Evolutionary conservation across 2,329 filamentous ascomycete species (phyloP).

Genomic region (Myriosclerotinia scirpicola): DNA sequence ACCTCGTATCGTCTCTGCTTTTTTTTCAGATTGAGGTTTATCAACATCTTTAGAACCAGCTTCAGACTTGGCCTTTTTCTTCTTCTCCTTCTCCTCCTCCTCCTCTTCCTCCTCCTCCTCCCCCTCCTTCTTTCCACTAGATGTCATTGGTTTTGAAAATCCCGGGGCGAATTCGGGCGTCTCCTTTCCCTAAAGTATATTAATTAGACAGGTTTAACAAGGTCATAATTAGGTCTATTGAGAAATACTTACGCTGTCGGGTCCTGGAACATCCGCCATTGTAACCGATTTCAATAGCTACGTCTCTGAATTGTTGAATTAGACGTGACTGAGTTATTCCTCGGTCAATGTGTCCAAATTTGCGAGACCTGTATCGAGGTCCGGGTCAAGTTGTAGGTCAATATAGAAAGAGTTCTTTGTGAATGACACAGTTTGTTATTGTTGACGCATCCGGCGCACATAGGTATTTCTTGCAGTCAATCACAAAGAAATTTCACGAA

Average conservation of each 20-base stretch:
- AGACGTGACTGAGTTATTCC: not conserved
- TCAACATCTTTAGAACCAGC: not conserved
- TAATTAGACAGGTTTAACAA: not conserved
- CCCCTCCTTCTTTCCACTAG: not conserved
- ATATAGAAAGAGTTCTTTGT: slow-evolving; percentile 1
- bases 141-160: not conserved
- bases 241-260: not conserved
- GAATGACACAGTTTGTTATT: not conserved
- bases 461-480: not conserved
- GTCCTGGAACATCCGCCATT: not conserved
- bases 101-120: too few species aligned
- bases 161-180: not conserved
- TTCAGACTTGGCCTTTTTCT: too few species aligned
- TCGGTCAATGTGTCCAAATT: not conserved
- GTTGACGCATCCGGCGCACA: slow-evolving; percentile 6
- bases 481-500: not conserved
- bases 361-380: not conserved
- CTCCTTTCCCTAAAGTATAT: not conserved
- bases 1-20: slow-evolving; percentile 13
- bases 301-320: not conserved
- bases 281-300: not conserved
- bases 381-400: not conserved
- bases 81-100: not conserved
- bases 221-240: too few species aligned
- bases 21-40: not conserved